A percentile compares a stretch with the other conserved stretches of the same genome.
These are phyloP conservation scores for Myxozyma lipomycoides DNA, from an alignment of 805 yeast species.

Conservation along the genomic window DNA sequence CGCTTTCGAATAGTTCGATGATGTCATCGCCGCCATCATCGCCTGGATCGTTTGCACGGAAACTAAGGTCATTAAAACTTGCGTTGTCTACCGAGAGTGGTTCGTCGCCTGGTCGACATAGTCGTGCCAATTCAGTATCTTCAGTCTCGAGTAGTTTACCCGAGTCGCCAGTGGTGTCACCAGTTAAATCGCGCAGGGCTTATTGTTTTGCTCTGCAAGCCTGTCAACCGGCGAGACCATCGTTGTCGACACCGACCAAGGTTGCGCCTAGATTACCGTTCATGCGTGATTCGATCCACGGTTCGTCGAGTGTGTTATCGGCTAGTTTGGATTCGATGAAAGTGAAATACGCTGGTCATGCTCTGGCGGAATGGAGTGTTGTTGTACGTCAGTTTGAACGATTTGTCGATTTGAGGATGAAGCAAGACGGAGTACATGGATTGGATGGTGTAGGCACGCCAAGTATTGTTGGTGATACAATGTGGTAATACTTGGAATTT, in stretches of 20 bases:
- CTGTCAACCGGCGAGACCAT: neutral
- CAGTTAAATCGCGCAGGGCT: neutral
- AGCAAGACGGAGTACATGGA: slow-evolving; percentile 30
- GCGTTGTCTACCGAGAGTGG: neutral
- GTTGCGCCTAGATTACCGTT: neutral
- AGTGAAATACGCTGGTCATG: slow-evolving; percentile 39
- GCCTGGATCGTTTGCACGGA: neutral
- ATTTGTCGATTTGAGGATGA: slow-evolving; percentile 34
- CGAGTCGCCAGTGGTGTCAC: neutral
- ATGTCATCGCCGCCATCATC: neutral
- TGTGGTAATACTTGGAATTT: no score
- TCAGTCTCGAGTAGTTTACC: neutral
- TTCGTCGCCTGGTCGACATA: neutral
- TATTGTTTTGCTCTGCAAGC: neutral
- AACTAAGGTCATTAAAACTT: neutral
- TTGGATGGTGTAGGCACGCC: slow-evolving; percentile 37
- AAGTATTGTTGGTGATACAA: slow-evolving; percentile 37
- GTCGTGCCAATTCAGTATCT: neutral
- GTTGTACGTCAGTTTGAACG: slow-evolving; percentile 39
- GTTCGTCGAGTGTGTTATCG: slow-evolving; percentile 26
- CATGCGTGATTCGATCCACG: neutral
- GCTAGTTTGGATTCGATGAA: no score
- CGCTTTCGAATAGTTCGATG: neutral
- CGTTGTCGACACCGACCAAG: neutral
- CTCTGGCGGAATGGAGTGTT: slow-evolving; percentile 41